A percentile compares a stretch with the other conserved stretches of the same genome.
phyloP scores from a whole-genome alignment of 768 basidiomycete genomes.

The Lactarius evosmus region DNA sequence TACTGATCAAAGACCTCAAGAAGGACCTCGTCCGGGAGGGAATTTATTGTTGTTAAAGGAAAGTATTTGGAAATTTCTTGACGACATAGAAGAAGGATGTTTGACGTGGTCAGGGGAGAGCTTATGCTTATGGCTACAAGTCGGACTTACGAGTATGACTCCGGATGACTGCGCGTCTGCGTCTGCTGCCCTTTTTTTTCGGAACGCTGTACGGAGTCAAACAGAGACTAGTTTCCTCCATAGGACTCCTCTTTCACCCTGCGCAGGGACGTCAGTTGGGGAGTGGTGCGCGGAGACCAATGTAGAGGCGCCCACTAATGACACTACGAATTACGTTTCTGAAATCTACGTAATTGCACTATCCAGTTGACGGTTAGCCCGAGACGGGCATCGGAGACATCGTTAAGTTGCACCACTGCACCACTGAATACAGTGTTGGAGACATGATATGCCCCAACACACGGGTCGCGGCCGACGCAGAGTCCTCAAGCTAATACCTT shows the following conservation, averaged over 20 bases:
- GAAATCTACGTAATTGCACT: background rate
- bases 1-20: constrained; percentile 19
- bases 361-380: too few species aligned
- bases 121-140: background rate
- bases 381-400: too few species aligned
- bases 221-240: background rate
- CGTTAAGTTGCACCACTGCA: too few species aligned
- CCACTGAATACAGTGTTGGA: too few species aligned
- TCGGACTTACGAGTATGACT: background rate
- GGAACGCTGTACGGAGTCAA: background rate
- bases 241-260: background rate
- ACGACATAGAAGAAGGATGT: background rate
- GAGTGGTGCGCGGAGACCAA: background rate
- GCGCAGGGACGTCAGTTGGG: background rate
- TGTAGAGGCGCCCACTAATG: background rate
- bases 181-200: background rate
- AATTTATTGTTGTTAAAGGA: constrained; percentile 3
- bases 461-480: too few species aligned
- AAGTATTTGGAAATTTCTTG: constrained; percentile 19
- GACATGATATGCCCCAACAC: too few species aligned
- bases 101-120: background rate
- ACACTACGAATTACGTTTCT: background rate
- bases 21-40: constrained; percentile 18
- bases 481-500: too few species aligned
- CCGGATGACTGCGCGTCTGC: background rate